These are phyloP conservation scores for Schoenoplectus tabernaemontani DNA, from an alignment of 202 grass and related monocot genomes.

Conservation along the genomic window DNA sequence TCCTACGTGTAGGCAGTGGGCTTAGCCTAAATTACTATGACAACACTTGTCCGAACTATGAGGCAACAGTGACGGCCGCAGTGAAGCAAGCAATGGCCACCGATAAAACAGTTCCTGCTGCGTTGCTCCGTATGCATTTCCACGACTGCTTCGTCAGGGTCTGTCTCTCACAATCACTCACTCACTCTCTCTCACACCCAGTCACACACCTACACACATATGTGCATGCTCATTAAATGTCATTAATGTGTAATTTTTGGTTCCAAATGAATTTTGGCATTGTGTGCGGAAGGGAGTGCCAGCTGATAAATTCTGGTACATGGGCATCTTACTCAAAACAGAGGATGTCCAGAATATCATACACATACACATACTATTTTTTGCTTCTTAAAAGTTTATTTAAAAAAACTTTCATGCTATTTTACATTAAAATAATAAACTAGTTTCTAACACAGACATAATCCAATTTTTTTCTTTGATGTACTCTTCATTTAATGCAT, in stretches of 20 bases:
- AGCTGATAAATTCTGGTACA: background rate
- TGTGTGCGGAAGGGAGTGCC: background rate
- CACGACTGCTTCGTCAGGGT: constrained; percentile 74
- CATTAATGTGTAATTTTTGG: background rate
- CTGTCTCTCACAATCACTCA: background rate
- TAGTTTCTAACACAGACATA: background rate
- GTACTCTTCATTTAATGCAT: background rate
- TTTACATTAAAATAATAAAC: background rate
- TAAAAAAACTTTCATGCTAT: background rate
- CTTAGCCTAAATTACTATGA: constrained; percentile 68
- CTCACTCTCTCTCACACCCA: background rate
- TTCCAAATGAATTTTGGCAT: background rate
- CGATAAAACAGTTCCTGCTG: constrained; percentile 61
- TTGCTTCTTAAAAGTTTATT: background rate
- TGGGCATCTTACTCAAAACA: background rate
- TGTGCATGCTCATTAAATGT: background rate
- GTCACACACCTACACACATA: too few species aligned
- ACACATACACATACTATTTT: background rate
- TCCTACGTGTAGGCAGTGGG: constrained; percentile 18
- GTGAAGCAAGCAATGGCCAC: constrained; percentile 49
- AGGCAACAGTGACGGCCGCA: constrained; percentile 43
- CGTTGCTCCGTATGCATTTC: constrained; percentile 62
- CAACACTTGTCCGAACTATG: constrained; percentile 47
- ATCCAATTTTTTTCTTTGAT: background rate
- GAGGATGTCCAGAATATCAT: background rate